Base-by-base conservation (phyloP, 306 rosid genomes). In the Fragaria vesca region DNA sequence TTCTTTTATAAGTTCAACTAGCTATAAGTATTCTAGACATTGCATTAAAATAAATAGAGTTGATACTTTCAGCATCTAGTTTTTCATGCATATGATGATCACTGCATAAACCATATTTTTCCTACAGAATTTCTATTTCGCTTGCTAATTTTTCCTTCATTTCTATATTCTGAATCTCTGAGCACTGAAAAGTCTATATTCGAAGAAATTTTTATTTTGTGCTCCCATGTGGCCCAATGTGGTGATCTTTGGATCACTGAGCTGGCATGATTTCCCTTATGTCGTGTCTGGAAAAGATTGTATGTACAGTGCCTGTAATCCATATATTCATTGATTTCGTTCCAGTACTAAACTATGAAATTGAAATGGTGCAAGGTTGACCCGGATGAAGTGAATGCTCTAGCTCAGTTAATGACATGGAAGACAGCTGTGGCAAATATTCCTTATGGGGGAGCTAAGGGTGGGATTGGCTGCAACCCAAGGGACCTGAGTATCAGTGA, bases 391-490 rank as follows among this genome's bases (percentile, higher is more conserved):
- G 93, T 87, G 71, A 90, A 88, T 88, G 97, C 95, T 84, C 78
- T 90, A 68, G 97, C 97, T 77, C 97, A 91, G 71, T 72, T 91
- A 51, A 91, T 91, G 97, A 91, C 90, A 16, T 91, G 97, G 97
- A 88, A 90, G 85, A 89, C 91, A 48, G 94, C 93, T 15, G 97
- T 91, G 48, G 90, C 82, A 50, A 84, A 90, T 75, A 86, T 90
- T 61, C 97, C 97, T 11, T 92, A 92, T 26, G 97, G 97, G 61
- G 97, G 97, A 60, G 97, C 97, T 55, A 90, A 92, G 83, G 95
- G 97, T 60, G 94, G 94, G 42, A 91, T 91, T 10, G 93, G 92
- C 45, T 91, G 97, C 86, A 85, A 85, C 58, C 97, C 97, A 0
- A 85, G 86, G 83, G 97, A 89, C 48, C 55, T 86, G 45, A 91